phyloP scores from a whole-genome alignment of 805 yeast species.

The Lachancea meyersii region DNA sequence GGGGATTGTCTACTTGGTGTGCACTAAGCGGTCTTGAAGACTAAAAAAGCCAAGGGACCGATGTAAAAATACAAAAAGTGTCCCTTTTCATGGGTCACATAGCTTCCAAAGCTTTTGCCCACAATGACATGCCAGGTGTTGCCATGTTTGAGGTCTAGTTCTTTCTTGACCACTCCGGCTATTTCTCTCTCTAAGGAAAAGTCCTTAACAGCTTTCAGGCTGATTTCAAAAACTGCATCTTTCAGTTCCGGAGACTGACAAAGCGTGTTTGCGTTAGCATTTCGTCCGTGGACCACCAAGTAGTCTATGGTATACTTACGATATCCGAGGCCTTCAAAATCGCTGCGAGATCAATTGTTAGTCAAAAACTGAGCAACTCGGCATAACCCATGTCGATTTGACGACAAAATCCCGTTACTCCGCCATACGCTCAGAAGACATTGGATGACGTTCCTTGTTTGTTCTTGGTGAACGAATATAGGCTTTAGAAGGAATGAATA shows the following conservation, averaged over 20 bases:
- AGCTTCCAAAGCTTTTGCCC: conserved; percentile 73
- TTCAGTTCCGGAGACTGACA: conserved; percentile 26
- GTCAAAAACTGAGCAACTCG: not conserved
- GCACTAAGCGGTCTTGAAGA: conserved; percentile 57
- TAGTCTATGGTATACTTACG: conserved; percentile 17
- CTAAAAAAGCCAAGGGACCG: conserved; percentile 59
- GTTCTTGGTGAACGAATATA: not conserved
- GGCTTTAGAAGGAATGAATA: no score
- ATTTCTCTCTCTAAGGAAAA: conserved; percentile 41
- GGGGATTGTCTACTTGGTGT: not conserved
- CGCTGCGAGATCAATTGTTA: conserved; percentile 4
- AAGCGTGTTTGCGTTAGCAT: not conserved
- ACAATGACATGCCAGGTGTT: conserved; percentile 78
- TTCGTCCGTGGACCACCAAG: not conserved
- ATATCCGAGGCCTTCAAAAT: conserved; percentile 30
- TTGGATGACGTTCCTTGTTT: not conserved
- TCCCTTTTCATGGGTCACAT: conserved; percentile 74
- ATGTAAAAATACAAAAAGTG: conserved; percentile 65
- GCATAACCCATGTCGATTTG: no score
- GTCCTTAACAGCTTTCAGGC: conserved; percentile 19
- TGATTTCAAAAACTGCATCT: conserved; percentile 23
- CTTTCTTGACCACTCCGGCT: conserved; percentile 59
- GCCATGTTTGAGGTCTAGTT: conserved; percentile 56
- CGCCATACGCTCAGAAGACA: conserved; percentile 3
- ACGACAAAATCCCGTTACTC: no score